Evolutionary conservation across 768 basidiomycete genomes (phyloP), one percentile per base, ranked within the genome.

Genomic region (Porpolomopsis calyptriformis): DNA sequence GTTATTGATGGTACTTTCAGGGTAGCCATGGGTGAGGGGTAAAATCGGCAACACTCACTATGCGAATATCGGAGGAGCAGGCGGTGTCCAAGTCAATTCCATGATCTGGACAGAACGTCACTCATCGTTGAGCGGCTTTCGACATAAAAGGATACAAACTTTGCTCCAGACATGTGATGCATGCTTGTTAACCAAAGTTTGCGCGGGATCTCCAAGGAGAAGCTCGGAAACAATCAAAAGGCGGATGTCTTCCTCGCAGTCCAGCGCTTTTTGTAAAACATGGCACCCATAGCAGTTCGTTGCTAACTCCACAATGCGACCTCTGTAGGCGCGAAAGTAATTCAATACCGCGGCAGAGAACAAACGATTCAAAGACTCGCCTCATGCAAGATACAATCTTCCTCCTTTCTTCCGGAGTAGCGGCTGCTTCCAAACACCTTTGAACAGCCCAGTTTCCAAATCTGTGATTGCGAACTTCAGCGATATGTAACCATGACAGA

Each of bases 361-460:
- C n/a, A 22, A 43, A 23, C 22, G 29, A 22, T 43, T 3, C 20
- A 38, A 45, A 8, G 7, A 57, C 68, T 19, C 46, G 86, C 87
- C 82, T 76, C 88, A 91, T 90, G 57, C 87, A 91, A n/a, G 66
- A 63, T 40, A 88, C 85, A 39, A 90, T 82, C 67, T 87, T 88
- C 29, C 82, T 70, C 49, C 84, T 67, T 57, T 90, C 88, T 34
- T 86, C 83, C 18, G 71, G 60, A 29, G 73, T 82, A 14, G 82
- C 74, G 40, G 85, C 85, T 0, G 84, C 83, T 55, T 91, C 88
- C 3, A 90, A 66, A 59, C 88, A 90, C 47, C 88, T 70, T 60
- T 91, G 88, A 29, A 90, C 87, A 0, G 87, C 87, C 87, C 87
- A 90, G 55, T 91, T 91, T 2, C 88, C 88, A 52, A 91, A 91